These are phyloP conservation scores for Botryotinia calthae DNA, from an alignment of 2,329 filamentous ascomycete genomes.

Conservation along the genomic window DNA sequence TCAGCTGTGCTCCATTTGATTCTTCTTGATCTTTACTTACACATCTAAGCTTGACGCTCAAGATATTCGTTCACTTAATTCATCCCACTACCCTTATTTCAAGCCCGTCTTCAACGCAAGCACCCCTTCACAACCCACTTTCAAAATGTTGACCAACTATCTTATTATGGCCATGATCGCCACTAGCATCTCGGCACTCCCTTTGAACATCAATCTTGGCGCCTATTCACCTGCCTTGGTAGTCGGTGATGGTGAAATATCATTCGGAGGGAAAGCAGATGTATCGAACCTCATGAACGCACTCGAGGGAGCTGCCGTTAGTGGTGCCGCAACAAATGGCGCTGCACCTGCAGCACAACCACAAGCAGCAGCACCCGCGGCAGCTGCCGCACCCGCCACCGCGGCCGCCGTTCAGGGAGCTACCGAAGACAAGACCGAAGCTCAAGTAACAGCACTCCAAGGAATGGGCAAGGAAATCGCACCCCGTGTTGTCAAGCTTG, in stretches of 20 bases:
- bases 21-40: constrained; percentile 11
- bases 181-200: constrained; percentile 18
- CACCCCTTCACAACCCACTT: not conserved
- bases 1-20: constrained; percentile 18
- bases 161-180: constrained; percentile 15
- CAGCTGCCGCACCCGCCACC: constrained; percentile 14
- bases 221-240: constrained; percentile 20
- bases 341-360: constrained; percentile 8
- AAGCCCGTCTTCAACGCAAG: not conserved
- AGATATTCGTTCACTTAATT: constrained; percentile 6
- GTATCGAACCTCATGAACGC: constrained; percentile 20
- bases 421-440: constrained; percentile 21
- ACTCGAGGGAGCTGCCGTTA: constrained; percentile 13
- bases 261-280: constrained; percentile 19
- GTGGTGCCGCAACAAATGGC: not conserved
- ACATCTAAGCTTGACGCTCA: constrained; percentile 18
- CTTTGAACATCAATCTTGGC: constrained; percentile 20
- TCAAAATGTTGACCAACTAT: constrained; percentile 16
- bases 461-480: constrained; percentile 22
- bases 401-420: constrained; percentile 17
- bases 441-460: constrained; percentile 17
- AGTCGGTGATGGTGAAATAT: constrained; percentile 23
- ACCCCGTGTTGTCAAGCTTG: constrained; percentile 17
- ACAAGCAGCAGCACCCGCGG: constrained; percentile 13
- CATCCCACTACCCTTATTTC: not conserved